A percentile compares a stretch with the other conserved stretches of the same genome.
phyloP scores from a whole-genome alignment of 202 grass and related monocot genomes.

The Carex arenaria region DNA sequence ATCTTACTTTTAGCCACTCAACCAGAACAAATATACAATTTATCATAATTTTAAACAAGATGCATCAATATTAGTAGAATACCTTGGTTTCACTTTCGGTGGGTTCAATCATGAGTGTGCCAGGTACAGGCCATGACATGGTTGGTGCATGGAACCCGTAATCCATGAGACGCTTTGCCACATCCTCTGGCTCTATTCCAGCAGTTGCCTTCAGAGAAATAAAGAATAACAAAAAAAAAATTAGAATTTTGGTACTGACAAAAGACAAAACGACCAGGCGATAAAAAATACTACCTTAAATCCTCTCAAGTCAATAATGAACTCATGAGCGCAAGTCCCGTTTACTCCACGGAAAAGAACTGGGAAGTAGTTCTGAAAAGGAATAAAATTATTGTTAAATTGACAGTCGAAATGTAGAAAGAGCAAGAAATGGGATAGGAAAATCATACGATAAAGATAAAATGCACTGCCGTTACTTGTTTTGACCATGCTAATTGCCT shows the following conservation, averaged over 20 bases:
- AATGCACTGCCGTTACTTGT: too few species aligned
- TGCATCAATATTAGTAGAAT: constrained; percentile 16
- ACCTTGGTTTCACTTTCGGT: constrained; percentile 99
- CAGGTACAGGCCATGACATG: constrained; percentile 99
- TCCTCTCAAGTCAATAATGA: constrained; percentile 94
- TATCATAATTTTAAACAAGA: neutral
- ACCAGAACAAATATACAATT: neutral
- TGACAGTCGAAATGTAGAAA: neutral
- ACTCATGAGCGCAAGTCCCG: constrained; percentile 92
- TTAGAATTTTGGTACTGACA: constrained; percentile 2
- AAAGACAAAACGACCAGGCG: neutral
- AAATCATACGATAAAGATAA: neutral
- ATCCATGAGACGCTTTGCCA: constrained; percentile 95
- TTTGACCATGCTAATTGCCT: neutral
- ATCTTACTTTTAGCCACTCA: neutral
- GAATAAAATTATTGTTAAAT: constrained; percentile 9
- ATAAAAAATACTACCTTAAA: constrained; percentile 62
- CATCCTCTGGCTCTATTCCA: constrained; percentile 92
- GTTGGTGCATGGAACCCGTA: constrained; percentile 96
- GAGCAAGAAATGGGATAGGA: neutral
- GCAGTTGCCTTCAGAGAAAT: constrained; percentile 48
- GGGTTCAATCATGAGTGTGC: constrained; percentile 99
- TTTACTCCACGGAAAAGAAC: constrained; percentile 99
- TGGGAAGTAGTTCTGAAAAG: constrained; percentile 83
- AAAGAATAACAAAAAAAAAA: neutral